These are phyloP conservation scores for Bacidia gigantensis DNA, from an alignment of 495 filamentous ascomycete genomes.

Conservation along the genomic window DNA sequence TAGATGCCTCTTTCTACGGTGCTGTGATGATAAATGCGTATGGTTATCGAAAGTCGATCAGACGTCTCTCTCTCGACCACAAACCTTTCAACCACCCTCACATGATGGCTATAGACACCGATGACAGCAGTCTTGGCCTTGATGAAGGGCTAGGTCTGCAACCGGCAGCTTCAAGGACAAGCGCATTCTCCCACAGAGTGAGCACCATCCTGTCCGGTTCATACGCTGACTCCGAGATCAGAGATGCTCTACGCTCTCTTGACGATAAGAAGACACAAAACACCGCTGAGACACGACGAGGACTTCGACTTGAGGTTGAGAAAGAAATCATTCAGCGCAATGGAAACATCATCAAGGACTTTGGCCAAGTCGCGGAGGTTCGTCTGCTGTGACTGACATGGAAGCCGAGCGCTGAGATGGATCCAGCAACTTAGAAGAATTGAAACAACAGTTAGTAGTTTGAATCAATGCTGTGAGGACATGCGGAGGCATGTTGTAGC, in stretches of 20 bases:
- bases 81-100: neutral
- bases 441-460: conserved; percentile 57
- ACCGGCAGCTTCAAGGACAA: conserved; percentile 22
- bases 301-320: conserved; percentile 71
- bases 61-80: neutral
- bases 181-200: conserved; percentile 60
- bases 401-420: conserved; percentile 9
- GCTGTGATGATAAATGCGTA: too few species aligned
- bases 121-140: neutral
- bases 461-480: conserved; percentile 70
- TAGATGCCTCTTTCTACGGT: too few species aligned
- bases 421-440: conserved; percentile 74
- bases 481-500: conserved; percentile 64
- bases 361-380: conserved; percentile 84
- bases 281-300: conserved; percentile 63
- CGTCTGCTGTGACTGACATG: conserved; percentile 9
- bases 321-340: conserved; percentile 90
- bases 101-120: neutral
- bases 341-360: conserved; percentile 79
- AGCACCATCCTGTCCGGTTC: conserved; percentile 79
- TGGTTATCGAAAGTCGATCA: too few species aligned
- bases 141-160: conserved; percentile 6
- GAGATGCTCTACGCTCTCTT: conserved; percentile 66
- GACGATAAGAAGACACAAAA: conserved; percentile 61
- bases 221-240: conserved; percentile 84